These are phyloP conservation scores for Colletotrichum agaves DNA, from an alignment of 2,329 filamentous ascomycete species.

Conservation along the genomic window DNA sequence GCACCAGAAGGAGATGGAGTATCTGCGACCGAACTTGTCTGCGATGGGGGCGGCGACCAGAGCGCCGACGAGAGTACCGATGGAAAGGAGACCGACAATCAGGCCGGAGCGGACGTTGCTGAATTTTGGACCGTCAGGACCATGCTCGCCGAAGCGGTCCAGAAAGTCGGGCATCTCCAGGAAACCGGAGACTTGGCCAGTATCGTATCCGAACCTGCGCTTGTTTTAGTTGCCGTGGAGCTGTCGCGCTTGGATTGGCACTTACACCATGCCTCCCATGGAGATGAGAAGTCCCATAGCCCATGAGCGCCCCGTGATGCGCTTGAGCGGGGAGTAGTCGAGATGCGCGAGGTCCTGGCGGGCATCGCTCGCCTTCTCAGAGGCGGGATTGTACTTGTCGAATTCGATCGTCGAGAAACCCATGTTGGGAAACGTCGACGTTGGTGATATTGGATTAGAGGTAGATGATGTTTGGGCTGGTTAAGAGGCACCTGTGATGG, in stretches of 20 bases:
- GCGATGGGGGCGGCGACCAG: slow-evolving; percentile 70
- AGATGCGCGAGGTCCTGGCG: slow-evolving; percentile 51
- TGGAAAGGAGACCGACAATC: slow-evolving; percentile 68
- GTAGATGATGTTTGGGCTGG: slow-evolving; percentile 50
- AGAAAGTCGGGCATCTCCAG: slow-evolving; percentile 68
- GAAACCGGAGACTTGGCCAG: slow-evolving; percentile 66
- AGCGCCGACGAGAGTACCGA: slow-evolving; percentile 70
- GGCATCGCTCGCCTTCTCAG: slow-evolving; percentile 48
- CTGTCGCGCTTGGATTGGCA: rapidly evolving
- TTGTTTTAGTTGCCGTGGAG: slow-evolving; percentile 27
- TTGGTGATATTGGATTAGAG: slow-evolving; percentile 49
- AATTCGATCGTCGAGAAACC: slow-evolving; percentile 50
- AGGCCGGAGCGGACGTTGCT: slow-evolving; percentile 66
- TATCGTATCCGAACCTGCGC: slow-evolving; percentile 57
- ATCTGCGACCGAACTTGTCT: slow-evolving; percentile 71
- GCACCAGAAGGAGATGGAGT: slow-evolving; percentile 70
- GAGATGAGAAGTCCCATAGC: slow-evolving; percentile 54
- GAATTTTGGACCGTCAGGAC: slow-evolving; percentile 55
- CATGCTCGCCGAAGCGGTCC: slow-evolving; percentile 58
- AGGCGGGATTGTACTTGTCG: slow-evolving; percentile 55
- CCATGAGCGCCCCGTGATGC: slow-evolving; percentile 50
- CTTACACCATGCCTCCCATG: slow-evolving; percentile 58
- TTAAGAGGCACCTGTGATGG: slow-evolving; percentile 12
- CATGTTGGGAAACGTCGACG: slow-evolving; percentile 35
- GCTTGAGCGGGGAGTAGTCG: slow-evolving; percentile 57